These are phyloP conservation scores for Aspergillus oerlinghausenensis DNA, from an alignment of 2,329 filamentous ascomycete species.

Conservation along the genomic window DNA sequence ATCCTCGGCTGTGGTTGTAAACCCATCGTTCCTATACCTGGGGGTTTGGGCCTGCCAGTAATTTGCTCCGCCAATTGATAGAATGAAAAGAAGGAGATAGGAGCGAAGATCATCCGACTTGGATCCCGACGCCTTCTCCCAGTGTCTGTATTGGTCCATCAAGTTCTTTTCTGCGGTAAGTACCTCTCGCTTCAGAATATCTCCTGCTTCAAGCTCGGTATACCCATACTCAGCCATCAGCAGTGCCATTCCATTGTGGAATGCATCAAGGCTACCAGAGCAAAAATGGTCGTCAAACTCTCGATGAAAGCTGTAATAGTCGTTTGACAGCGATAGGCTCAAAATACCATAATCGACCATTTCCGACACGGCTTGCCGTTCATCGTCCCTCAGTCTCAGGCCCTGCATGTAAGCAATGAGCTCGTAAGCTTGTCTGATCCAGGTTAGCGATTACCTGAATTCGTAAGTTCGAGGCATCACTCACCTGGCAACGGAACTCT, in stretches of 20 bases:
- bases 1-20: not conserved
- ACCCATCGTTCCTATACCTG: not conserved
- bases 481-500: not conserved
- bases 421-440: not conserved
- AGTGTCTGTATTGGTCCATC: constrained; percentile 2
- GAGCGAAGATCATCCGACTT: constrained; percentile 1
- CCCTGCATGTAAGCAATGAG: not conserved
- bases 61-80: not conserved
- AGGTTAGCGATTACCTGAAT: not conserved
- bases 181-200: constrained; percentile 6
- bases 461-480: not conserved
- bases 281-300: constrained; percentile 4
- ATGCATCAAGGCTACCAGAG: not conserved
- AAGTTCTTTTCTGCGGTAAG: constrained; percentile 1
- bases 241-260: constrained; percentile 7
- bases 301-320: constrained; percentile 7
- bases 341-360: not conserved
- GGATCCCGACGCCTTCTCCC: not conserved
- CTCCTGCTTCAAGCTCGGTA: constrained; percentile 4
- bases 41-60: constrained; percentile 2
- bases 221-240: constrained; percentile 12
- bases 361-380: not conserved
- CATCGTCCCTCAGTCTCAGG: not conserved
- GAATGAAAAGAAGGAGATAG: not conserved
- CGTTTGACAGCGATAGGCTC: constrained; percentile 2